Percentiles rank a stretch among this genome's conserved stretches.
Conservation (phyloP, 768 basidiomycete genomes). For the Cystofilobasidium ferigula region DNA sequence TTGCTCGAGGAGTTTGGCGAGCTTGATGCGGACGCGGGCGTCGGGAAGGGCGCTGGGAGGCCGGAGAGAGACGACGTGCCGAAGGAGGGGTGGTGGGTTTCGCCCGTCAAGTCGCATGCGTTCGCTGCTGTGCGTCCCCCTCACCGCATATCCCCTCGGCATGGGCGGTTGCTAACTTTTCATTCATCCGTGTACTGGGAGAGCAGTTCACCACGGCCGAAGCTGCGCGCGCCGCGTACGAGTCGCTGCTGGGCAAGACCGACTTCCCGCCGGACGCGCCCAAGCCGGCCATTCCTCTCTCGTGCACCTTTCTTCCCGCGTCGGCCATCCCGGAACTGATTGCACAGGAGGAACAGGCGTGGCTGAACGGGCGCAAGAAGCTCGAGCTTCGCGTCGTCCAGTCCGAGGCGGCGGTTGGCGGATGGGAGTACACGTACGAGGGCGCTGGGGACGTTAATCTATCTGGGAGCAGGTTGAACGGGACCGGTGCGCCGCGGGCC, state of each 20-base stretch:
- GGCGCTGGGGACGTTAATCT: slow-evolving; percentile 14
- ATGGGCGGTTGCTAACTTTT: too few relatives aligned
- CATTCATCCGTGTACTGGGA: too few relatives aligned
- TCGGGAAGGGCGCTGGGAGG: slow-evolving; percentile 12
- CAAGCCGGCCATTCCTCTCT: slow-evolving; percentile 15
- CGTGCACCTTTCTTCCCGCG: slow-evolving; percentile 35
- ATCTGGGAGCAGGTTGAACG: too few relatives aligned
- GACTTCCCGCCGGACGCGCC: slow-evolving; percentile 11
- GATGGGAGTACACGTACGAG: slow-evolving; percentile 27
- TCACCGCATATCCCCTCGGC: background rate
- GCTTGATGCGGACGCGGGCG: slow-evolving; percentile 17
- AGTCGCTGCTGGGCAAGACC: slow-evolving; percentile 6
- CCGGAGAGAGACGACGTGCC: background rate
- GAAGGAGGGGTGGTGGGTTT: slow-evolving; percentile 16
- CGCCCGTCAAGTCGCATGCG: slow-evolving; percentile 17
- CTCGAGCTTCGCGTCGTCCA: slow-evolving; percentile 31
- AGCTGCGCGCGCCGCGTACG: slow-evolving; percentile 12
- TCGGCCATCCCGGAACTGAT: slow-evolving; percentile 31
- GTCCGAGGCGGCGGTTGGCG: slow-evolving; percentile 7
- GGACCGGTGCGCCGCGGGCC: background rate
- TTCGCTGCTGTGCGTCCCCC: slow-evolving; percentile 9
- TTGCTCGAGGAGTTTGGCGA: slow-evolving; percentile 26
- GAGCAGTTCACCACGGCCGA: background rate
- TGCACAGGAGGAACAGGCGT: slow-evolving; percentile 35
- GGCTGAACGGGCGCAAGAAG: slow-evolving; percentile 36